phyloP scores from a whole-genome alignment of 2,329 filamentous ascomycete genomes.

The Phaeoacremonium minimum region DNA sequence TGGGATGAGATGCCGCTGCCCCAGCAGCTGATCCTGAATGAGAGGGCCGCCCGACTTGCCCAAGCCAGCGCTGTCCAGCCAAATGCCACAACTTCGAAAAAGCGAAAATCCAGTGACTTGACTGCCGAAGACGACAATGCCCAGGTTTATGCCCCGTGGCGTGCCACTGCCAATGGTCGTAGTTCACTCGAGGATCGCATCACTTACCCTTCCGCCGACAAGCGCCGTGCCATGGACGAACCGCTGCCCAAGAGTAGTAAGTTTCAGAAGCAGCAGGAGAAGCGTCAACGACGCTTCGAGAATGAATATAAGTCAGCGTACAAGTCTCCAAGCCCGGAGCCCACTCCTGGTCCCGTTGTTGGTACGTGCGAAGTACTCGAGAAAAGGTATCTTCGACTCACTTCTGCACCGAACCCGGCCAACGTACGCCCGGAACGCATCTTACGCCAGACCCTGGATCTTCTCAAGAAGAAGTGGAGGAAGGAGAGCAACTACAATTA shows the following conservation, averaged over 20 bases:
- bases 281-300: constrained; percentile 84
- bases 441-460: constrained; percentile 77
- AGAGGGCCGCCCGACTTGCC: constrained; percentile 39
- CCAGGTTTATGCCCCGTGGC: constrained; percentile 63
- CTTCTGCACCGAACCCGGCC: constrained; percentile 81
- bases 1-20: constrained; percentile 83
- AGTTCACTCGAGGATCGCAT: constrained; percentile 71
- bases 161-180: constrained; percentile 55
- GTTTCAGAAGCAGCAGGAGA: constrained; percentile 82
- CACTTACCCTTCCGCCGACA: constrained; percentile 53
- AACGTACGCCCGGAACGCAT: constrained; percentile 81
- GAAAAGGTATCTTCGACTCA: constrained; percentile 93
- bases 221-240: constrained; percentile 35
- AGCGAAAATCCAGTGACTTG: constrained; percentile 75
- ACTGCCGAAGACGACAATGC: constrained; percentile 48
- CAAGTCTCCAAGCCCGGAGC: constrained; percentile 52
- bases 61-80: constrained; percentile 6
- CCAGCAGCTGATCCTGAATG: constrained; percentile 74
- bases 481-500: constrained; percentile 92
- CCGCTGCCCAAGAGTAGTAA: constrained; percentile 72
- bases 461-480: constrained; percentile 92
- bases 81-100: constrained; percentile 42
- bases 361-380: constrained; percentile 81
- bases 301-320: constrained; percentile 55
- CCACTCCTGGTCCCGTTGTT: constrained; percentile 68